Percentiles rank a stretch among this genome's conserved stretches.
These are phyloP conservation scores for Salisapilia sapeloensis DNA, from an alignment of 352 stramenopile genomes.

Conservation along the genomic window DNA sequence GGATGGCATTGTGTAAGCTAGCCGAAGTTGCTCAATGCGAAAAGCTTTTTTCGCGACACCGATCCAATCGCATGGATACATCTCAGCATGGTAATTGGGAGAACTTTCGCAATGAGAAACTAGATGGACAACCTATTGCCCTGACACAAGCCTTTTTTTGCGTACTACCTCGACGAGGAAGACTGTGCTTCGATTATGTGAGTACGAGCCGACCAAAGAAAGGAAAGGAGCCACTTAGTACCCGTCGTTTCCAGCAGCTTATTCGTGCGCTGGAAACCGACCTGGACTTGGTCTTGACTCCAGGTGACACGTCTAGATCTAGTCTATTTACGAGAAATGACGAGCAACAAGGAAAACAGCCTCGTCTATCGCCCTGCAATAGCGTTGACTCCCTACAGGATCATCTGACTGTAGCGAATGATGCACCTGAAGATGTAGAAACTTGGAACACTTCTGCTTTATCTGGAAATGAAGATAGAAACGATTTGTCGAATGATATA, in stretches of 20 bases:
- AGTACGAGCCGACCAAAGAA: conserved; percentile 56
- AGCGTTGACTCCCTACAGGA: no score
- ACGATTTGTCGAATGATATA: conserved; percentile 37
- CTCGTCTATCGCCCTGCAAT: no score
- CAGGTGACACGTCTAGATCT: no score
- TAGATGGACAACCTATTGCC: conserved; percentile 51
- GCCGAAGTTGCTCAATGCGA: conserved; percentile 70
- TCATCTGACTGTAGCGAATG: no score
- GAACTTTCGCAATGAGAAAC: conserved; percentile 84
- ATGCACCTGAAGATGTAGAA: no score
- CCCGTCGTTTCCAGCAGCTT: conserved; percentile 53
- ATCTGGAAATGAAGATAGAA: no score
- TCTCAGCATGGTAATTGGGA: conserved; percentile 84
- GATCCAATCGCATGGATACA: conserved; percentile 38
- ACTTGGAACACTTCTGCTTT: no score
- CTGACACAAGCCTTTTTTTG: conserved; percentile 71
- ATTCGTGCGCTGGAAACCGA: conserved; percentile 37
- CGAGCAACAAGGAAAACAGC: no score
- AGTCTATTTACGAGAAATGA: no score
- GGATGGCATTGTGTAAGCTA: conserved; percentile 59
- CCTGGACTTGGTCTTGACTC: no score
- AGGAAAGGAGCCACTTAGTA: conserved; percentile 38
- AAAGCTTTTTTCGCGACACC: conserved; percentile 52
- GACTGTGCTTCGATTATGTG: conserved; percentile 84
- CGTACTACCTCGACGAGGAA: conserved; percentile 40